These are phyloP conservation scores for Fusarium clavum DNA, from an alignment of 2,329 filamentous ascomycete genomes.

Conservation along the genomic window DNA sequence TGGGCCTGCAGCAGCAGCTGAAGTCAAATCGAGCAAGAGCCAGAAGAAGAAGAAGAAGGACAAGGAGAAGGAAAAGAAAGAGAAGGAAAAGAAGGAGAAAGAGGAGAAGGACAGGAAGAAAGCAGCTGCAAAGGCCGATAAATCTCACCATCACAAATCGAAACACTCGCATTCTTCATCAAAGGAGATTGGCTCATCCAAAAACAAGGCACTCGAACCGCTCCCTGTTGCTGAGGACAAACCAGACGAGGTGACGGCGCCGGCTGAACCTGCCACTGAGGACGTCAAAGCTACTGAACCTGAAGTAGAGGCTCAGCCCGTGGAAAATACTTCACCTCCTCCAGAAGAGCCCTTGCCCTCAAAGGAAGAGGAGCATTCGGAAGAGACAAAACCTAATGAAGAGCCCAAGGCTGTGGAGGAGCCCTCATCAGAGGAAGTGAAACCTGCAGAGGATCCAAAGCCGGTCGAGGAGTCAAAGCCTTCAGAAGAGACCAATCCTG, in stretches of 20 bases:
- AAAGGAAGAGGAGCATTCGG: neutral
- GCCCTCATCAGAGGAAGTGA: constrained; percentile 2
- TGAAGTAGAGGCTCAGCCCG: constrained; percentile 12
- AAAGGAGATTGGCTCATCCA: constrained; percentile 10
- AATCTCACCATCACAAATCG: constrained; percentile 38
- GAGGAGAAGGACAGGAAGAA: constrained; percentile 34
- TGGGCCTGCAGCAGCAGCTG: constrained; percentile 12
- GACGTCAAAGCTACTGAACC: constrained; percentile 14
- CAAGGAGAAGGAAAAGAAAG: constrained; percentile 62
- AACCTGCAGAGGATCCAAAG: neutral
- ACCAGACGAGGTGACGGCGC: constrained; percentile 6
- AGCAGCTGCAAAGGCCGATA: constrained; percentile 32
- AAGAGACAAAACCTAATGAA: neutral
- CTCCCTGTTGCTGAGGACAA: constrained; percentile 2
- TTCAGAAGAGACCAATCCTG: neutral
- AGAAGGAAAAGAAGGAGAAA: constrained; percentile 34
- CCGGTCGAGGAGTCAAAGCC: constrained; percentile 2
- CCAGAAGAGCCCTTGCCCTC: constrained; percentile 2
- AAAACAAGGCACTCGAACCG: constrained; percentile 9
- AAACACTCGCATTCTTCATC: constrained; percentile 35
- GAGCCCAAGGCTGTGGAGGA: neutral
- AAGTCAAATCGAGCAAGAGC: constrained; percentile 38
- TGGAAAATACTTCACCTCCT: neutral
- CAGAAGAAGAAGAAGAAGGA: constrained; percentile 42
- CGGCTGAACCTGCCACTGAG: constrained; percentile 4